Evolutionary conservation across 495 filamentous ascomycete species (phyloP).

Genomic region (Acidiella bohemica): DNA sequence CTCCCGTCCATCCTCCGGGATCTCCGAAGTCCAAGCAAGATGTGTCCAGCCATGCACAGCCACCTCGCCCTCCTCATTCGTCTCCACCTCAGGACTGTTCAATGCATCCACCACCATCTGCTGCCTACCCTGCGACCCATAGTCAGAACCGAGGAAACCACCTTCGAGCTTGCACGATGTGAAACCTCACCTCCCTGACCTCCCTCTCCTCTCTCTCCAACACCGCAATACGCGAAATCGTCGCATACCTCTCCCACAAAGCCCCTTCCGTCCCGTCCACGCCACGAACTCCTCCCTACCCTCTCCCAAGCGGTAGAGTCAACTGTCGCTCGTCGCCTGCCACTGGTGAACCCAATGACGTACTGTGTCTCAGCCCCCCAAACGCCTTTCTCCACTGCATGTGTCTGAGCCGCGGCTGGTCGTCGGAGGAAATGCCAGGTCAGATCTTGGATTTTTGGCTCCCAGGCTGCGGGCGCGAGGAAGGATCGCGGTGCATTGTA

Average conservation of each 20-base stretch:
- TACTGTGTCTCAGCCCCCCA: constrained; percentile 20
- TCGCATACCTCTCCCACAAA: constrained; percentile 45
- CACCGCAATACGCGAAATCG: constrained; percentile 47
- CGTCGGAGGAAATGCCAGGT: constrained; percentile 21
- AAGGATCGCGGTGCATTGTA: constrained; percentile 16
- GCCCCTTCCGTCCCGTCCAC: constrained; percentile 31
- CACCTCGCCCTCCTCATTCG: constrained; percentile 24
- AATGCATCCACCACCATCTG: constrained; percentile 21
- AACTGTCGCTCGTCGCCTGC: constrained; percentile 20
- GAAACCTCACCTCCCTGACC: constrained; percentile 21
- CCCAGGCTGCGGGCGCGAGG: constrained; percentile 13
- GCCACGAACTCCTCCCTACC: constrained; percentile 13
- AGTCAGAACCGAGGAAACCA: too few species aligned
- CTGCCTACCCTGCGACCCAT: constrained; percentile 16
- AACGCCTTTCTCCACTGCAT: constrained; percentile 22
- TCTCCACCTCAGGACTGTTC: constrained; percentile 20
- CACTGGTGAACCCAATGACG: too few species aligned
- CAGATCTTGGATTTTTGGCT: constrained; percentile 15
- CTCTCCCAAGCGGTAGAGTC: constrained; percentile 18
- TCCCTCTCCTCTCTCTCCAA: constrained; percentile 37
- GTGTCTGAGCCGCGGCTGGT: constrained; percentile 40
- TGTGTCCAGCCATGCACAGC: constrained; percentile 22
- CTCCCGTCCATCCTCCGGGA: constrained; percentile 16
- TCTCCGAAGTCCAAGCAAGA: constrained; percentile 21
- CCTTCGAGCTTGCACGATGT: not conserved